Percentiles rank a stretch among this genome's conserved stretches.
Conservation (phyloP, 176 grass and related monocot genomes). For the Chrysopogon serrulatus region DNA sequence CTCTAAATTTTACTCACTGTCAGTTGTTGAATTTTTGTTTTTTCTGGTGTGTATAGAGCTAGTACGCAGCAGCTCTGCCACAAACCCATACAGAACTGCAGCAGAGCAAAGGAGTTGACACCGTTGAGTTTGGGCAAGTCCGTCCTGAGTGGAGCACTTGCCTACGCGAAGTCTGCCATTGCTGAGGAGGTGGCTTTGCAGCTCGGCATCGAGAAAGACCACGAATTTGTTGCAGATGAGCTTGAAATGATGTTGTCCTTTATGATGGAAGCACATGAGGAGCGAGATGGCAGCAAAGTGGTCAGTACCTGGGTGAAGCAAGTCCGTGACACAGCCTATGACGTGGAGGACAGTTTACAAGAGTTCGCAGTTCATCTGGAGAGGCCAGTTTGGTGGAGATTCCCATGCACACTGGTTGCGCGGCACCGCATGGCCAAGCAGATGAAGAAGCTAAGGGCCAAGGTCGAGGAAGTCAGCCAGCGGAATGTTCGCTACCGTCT, state of each 20-base stretch:
- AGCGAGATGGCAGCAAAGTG: not conserved
- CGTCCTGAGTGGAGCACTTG: not conserved
- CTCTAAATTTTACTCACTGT: no score
- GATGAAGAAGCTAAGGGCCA: not conserved
- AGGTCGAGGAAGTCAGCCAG: not conserved
- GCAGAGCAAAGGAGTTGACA: not conserved
- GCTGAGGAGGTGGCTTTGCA: not conserved
- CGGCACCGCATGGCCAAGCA: not conserved
- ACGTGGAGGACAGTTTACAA: not conserved
- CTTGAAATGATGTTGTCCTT: not conserved
- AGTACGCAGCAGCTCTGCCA: not conserved
- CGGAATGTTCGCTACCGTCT: not conserved
- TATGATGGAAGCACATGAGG: not conserved
- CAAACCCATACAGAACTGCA: not conserved
- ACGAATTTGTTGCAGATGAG: not conserved
- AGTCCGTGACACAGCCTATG: not conserved
- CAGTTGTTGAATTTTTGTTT: no score
- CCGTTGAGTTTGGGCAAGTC: not conserved
- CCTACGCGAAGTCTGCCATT: not conserved
- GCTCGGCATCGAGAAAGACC: not conserved
- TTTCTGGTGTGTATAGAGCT: no score
- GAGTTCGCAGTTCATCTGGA: not conserved
- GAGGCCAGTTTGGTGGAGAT: not conserved
- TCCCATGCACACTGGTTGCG: not conserved
- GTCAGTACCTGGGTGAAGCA: not conserved